These are phyloP conservation scores for Serendipita sp. DNA, from an alignment of 768 basidiomycete species.

Conservation along the genomic window DNA sequence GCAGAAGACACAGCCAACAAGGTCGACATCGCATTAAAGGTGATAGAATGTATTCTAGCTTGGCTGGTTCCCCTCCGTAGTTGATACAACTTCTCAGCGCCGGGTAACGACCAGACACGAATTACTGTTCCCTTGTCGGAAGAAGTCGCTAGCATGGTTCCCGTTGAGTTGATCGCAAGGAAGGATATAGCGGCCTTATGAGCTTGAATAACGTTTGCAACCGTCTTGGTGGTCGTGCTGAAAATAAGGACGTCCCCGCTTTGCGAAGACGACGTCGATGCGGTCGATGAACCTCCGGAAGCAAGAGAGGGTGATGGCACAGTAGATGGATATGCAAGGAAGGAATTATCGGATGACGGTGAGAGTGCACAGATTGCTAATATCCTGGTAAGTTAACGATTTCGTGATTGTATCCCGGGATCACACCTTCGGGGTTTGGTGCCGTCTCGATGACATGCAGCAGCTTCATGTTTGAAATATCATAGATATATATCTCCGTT, in stretches of 20 bases:
- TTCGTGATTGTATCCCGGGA: neutral
- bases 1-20: constrained; percentile 84
- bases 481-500: constrained; percentile 97
- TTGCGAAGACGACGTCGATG: constrained; percentile 25
- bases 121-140: constrained; percentile 96
- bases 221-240: constrained; percentile 79
- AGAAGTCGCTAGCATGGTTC: constrained; percentile 83
- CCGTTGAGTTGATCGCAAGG: constrained; percentile 70
- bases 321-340: constrained; percentile 91
- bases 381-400: neutral
- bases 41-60: constrained; percentile 68
- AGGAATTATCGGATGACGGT: constrained; percentile 82
- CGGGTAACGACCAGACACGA: constrained; percentile 81
- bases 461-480: constrained; percentile 96
- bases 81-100: constrained; percentile 88
- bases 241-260: constrained; percentile 88
- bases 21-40: constrained; percentile 69
- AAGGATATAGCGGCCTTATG: constrained; percentile 89
- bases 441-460: constrained; percentile 95
- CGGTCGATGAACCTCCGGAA: constrained; percentile 25
- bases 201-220: constrained; percentile 91
- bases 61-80: constrained; percentile 84
- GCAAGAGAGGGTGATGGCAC: constrained; percentile 64
- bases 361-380: constrained; percentile 89
- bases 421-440: constrained; percentile 77